Evolutionary conservation across 1,139 yeast species (phyloP).

Genomic region (Magnusiomyces magnusii): DNA sequence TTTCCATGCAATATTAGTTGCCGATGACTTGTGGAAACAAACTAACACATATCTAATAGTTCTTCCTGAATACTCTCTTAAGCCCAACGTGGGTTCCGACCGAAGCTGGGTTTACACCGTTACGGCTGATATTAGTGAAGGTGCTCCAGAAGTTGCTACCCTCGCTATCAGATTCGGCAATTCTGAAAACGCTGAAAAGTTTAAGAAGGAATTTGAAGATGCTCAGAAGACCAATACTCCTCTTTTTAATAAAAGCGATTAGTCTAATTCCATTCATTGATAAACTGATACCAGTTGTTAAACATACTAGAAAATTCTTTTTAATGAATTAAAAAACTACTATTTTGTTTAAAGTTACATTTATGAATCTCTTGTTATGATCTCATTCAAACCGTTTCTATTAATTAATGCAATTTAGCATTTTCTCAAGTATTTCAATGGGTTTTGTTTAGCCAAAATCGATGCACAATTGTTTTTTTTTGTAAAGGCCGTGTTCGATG

Average conservation of each 20-base stretch:
- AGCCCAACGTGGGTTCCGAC: slow-evolving; percentile 93
- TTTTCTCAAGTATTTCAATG: too few species aligned
- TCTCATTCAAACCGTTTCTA: too few species aligned
- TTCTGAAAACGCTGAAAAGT: slow-evolving; percentile 94
- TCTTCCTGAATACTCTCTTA: slow-evolving; percentile 74
- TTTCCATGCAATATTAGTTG: slow-evolving; percentile 13
- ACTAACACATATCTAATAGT: slow-evolving; percentile 26
- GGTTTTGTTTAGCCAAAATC: too few species aligned
- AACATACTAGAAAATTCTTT: too few species aligned
- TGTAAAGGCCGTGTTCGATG: too few species aligned
- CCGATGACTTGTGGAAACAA: neutral
- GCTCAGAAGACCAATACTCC: slow-evolving; percentile 57
- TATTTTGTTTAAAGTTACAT: too few species aligned
- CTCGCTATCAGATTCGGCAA: slow-evolving; percentile 96
- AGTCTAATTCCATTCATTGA: neutral
- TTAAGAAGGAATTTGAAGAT: slow-evolving; percentile 84
- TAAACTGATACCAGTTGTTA: too few species aligned
- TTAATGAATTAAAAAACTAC: neutral
- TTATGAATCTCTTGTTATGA: too few species aligned
- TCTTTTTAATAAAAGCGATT: slow-evolving; percentile 1
- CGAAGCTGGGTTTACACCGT: slow-evolving; percentile 98
- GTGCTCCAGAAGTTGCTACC: slow-evolving; percentile 93
- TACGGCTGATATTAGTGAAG: slow-evolving; percentile 92
- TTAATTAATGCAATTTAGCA: too few species aligned
- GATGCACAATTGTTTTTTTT: too few species aligned